Evolutionary conservation across 208 protist genomes (phyloP).

Genomic region (Endotrypanum monterogeii): DNA sequence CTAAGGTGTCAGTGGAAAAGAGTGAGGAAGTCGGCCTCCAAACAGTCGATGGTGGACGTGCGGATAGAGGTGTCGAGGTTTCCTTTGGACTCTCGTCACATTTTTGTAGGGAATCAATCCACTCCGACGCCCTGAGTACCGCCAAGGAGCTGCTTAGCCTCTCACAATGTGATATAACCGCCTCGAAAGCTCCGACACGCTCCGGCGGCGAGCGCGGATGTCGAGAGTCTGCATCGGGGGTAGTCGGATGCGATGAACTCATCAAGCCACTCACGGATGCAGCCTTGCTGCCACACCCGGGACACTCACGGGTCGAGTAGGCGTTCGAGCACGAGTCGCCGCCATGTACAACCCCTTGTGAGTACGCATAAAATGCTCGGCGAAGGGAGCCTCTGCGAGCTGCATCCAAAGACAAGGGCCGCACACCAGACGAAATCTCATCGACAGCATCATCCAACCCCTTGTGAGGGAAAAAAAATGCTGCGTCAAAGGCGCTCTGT

Average conservation of each 20-base stretch:
- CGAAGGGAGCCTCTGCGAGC: background rate
- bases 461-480: background rate
- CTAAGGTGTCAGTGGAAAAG: background rate
- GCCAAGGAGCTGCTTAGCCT: background rate
- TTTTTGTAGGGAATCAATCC: background rate
- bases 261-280: background rate
- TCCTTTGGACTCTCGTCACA: background rate
- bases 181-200: background rate
- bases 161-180: background rate
- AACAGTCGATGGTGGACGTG: background rate
- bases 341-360: background rate
- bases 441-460: background rate
- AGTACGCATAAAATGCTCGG: background rate
- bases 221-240: background rate
- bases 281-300: background rate
- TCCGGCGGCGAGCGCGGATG: background rate
- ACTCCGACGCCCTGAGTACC: background rate
- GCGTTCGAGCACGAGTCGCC: background rate
- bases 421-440: no score
- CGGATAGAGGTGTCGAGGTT: background rate
- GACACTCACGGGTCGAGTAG: background rate
- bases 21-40: background rate
- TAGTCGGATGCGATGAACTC: background rate
- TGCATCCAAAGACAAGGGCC: background rate
- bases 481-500: background rate